Evolutionary conservation across 148 eudicot species (phyloP), one percentile per base, ranked within the genome.

Genomic region (Arbutus unedo): DNA sequence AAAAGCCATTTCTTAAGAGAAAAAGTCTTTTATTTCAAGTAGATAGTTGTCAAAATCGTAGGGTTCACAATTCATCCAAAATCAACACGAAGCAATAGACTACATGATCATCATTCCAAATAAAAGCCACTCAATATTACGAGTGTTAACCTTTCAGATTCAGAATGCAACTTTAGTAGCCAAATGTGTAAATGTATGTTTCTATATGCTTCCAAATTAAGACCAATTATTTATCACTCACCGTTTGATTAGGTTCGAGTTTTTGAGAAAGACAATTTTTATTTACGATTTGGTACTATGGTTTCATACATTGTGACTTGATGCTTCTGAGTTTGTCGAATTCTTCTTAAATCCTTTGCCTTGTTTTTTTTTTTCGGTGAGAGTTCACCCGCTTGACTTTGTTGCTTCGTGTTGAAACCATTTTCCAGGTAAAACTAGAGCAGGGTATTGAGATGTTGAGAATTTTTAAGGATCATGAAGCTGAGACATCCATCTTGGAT

Each of bases 361-460:
- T 66, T 23, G 14, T 21, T 64, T 60, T 21, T 9, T 60, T 76
- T 8, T 60, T 0, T 7, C 6, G 2, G 1, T 19, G 70, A 64
- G 70, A 64, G 41, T 64, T 64, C 15, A 64, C 70, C 14, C 21
- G 38, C 23, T 23, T 23, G 70, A 66, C 47, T 66, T 66, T 11
- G 2, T 66, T 66, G 15, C 71, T 31, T 25, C 71, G 31, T 10
- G 13, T 66, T 66, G 7, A 21, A 3, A 10, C 31, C 49, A 14
- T 82, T 68, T 83, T 82, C 81, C 84, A 96, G 99, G 99, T 96
- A 84, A 94, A 93, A 85, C 90, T 92, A 77, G 95, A 94, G 79
- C 95, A 90, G 62, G 99, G 99, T 43, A 84, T 92, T 44, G 97
- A 93, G 86, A 94, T 96, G 91, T 84, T 96, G 84, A 94, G 89